phyloP scores from a whole-genome alignment of 2,329 filamentous ascomycete genomes.

The Colletotrichum sp. region DNA sequence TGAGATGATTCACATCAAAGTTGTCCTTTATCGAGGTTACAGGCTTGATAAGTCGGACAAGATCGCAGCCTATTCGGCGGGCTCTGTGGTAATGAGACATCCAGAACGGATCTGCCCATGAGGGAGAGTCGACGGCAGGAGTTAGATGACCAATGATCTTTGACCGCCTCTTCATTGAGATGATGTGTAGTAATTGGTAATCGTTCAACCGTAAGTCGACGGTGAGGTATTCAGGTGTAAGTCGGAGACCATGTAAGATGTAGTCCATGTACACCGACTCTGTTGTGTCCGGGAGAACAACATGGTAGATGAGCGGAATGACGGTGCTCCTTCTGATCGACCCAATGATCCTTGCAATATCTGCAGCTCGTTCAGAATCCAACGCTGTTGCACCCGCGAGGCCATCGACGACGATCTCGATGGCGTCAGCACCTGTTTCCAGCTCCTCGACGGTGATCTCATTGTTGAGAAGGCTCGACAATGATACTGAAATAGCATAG shows the following conservation, averaged over 20 bases:
- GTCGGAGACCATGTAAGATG: constrained; percentile 62
- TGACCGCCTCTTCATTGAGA: constrained; percentile 56
- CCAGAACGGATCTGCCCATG: constrained; percentile 65
- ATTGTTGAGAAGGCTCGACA: constrained; percentile 59
- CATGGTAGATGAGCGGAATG: constrained; percentile 61
- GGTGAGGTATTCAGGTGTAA: constrained; percentile 68
- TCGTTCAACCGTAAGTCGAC: constrained; percentile 66
- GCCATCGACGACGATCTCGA: constrained; percentile 63
- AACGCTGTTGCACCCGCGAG: constrained; percentile 18
- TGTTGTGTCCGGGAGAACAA: constrained; percentile 39
- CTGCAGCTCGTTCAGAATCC: constrained; percentile 42
- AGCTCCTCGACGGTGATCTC: constrained; percentile 67
- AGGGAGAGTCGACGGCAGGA: constrained; percentile 40
- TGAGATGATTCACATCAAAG: constrained; percentile 62
- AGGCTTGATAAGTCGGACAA: constrained; percentile 66
- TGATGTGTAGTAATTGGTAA: constrained; percentile 52
- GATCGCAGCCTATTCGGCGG: constrained; percentile 61
- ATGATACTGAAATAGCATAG: constrained; percentile 67
- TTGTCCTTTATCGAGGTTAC: constrained; percentile 66
- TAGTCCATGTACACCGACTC: constrained; percentile 57
- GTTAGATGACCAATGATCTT: constrained; percentile 67
- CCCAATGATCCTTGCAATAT: constrained; percentile 64
- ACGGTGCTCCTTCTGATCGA: constrained; percentile 68
- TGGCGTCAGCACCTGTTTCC: constrained; percentile 70
- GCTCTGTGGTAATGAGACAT: constrained; percentile 63